These are phyloP conservation scores for Rosellinia necatrix DNA, from an alignment of 2,329 filamentous ascomycete genomes.

Conservation along the genomic window DNA sequence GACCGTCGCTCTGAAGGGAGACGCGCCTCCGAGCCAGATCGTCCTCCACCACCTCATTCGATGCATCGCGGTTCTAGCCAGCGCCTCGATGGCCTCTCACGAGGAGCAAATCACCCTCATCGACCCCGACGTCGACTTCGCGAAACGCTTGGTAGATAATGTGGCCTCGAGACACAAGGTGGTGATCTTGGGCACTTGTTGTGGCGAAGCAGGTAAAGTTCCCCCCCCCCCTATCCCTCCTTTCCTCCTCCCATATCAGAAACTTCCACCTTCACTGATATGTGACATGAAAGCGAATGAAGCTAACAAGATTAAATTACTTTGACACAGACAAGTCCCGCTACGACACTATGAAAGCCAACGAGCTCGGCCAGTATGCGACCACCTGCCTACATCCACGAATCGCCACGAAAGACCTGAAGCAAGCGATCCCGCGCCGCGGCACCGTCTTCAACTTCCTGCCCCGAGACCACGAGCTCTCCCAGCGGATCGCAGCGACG, in stretches of 20 bases:
- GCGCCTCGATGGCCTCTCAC: conserved; percentile 16
- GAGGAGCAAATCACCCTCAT: conserved; percentile 39
- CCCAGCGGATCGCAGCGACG: conserved; percentile 31
- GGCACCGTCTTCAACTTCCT: conserved; percentile 43
- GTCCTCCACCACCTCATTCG: conserved; percentile 35
- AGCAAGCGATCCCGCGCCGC: conserved; percentile 33
- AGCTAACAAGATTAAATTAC: neutral
- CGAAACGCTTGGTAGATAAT: conserved; percentile 35
- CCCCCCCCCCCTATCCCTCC: neutral
- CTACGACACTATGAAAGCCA: conserved; percentile 30
- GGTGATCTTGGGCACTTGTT: conserved; percentile 11
- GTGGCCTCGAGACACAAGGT: conserved; percentile 5
- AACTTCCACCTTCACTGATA: too few relatives aligned
- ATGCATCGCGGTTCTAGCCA: conserved; percentile 27
- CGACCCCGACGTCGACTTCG: conserved; percentile 41
- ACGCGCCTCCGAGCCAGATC: conserved; percentile 20
- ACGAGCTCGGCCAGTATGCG: conserved; percentile 1
- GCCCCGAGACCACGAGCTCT: conserved; percentile 34
- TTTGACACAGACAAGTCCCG: conserved; percentile 13
- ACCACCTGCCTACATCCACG: conserved; percentile 36
- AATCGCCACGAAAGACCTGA: conserved; percentile 37
- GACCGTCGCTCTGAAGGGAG: conserved; percentile 22
- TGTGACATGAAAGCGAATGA: neutral
- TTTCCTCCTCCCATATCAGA: neutral
- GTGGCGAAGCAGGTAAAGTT: conserved; percentile 11